phyloP scores from a whole-genome alignment of 306 rosid species.

The Carpinus viminea region DNA sequence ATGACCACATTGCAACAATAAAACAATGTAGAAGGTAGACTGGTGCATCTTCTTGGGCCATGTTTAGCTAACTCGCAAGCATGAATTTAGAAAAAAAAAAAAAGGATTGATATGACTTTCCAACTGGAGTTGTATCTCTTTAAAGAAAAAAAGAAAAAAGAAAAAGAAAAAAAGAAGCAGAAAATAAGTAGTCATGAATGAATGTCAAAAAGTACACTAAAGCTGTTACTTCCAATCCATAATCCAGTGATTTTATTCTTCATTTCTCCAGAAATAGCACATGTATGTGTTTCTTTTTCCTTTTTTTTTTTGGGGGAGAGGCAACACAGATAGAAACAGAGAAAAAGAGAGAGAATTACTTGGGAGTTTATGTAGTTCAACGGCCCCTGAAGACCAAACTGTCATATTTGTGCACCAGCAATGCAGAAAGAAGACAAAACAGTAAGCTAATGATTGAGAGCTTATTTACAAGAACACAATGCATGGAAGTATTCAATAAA shows the following conservation, averaged over 20 bases:
- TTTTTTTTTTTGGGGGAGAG: background rate
- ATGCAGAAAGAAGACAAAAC: conserved; percentile 10
- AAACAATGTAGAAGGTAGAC: background rate
- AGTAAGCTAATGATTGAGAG: conserved; percentile 19
- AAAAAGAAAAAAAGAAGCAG: background rate
- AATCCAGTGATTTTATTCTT: background rate
- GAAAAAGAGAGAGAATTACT: conserved; percentile 48
- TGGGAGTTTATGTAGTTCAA: conserved; percentile 61
- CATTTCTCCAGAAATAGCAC: background rate
- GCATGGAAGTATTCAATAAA: background rate
- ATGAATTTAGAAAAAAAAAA: background rate
- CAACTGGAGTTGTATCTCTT: background rate
- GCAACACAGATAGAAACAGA: background rate
- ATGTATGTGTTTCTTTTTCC: no score
- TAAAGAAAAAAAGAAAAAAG: background rate
- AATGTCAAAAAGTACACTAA: background rate
- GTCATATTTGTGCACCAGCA: conserved; percentile 38
- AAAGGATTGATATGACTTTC: background rate
- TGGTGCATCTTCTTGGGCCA: background rate
- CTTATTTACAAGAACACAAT: conserved; percentile 15
- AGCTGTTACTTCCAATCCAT: background rate
- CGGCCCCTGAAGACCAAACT: conserved; percentile 70
- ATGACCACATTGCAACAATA: background rate
- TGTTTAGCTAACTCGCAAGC: background rate
- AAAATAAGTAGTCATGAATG: background rate